phyloP scores from a whole-genome alignment of 768 basidiomycete species.

The Terana coerulea region DNA sequence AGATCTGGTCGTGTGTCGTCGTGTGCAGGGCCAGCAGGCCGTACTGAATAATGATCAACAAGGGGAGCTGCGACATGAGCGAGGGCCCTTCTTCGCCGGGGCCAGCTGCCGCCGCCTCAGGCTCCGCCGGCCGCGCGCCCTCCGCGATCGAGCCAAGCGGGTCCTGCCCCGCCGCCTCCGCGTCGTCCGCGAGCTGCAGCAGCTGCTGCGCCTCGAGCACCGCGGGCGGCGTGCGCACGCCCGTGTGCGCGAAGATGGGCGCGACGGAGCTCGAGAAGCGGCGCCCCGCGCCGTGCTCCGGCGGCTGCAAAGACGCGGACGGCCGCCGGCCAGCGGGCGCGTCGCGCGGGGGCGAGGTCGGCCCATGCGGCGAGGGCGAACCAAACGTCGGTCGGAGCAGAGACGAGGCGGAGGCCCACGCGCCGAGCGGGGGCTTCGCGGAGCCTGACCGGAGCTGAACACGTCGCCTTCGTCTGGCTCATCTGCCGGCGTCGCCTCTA shows the following conservation, averaged over 20 bases:
- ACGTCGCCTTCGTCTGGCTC: conserved; percentile 23
- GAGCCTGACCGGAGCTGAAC: conserved; percentile 13
- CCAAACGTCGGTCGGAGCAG: conserved; percentile 10
- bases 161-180: conserved; percentile 31
- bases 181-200: conserved; percentile 38
- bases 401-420: conserved; percentile 4
- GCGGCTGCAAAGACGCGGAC: conserved; percentile 19
- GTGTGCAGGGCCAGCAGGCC: conserved; percentile 84
- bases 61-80: conserved; percentile 69
- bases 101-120: conserved; percentile 35
- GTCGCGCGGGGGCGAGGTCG: conserved; percentile 24
- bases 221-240: conserved; percentile 74
- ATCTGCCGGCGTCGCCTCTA: conserved; percentile 26
- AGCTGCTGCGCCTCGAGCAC: conserved; percentile 70
- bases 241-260: conserved; percentile 79
- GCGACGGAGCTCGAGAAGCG: conserved; percentile 58
- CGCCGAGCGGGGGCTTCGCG: conserved; percentile 19
- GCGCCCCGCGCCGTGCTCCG: conserved; percentile 30
- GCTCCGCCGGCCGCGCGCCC: conserved; percentile 28
- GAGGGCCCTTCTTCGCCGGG: conserved; percentile 60
- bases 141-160: conserved; percentile 52
- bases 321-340: conserved; percentile 8
- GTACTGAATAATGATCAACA: conserved; percentile 87
- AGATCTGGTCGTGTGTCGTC: conserved; percentile 87
- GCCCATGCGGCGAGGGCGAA: conserved; percentile 1